A percentile compares a stretch with the other conserved stretches of the same genome.
These are phyloP conservation scores for Aspergillus ochraceus DNA, from an alignment of 2,329 filamentous ascomycete species.

Conservation along the genomic window DNA sequence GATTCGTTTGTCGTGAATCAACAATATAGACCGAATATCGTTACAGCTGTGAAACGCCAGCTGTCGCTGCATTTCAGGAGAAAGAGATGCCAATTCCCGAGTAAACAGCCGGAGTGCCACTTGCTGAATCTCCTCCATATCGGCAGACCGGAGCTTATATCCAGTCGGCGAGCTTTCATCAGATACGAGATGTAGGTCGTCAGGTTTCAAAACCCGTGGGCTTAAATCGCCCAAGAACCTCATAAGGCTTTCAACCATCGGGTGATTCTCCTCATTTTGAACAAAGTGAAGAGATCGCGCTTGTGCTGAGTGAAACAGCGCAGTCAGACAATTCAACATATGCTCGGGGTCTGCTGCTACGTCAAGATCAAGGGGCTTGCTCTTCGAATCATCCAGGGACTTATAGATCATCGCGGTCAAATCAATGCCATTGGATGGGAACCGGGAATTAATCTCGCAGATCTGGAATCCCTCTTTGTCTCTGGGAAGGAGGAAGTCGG, in stretches of 20 bases:
- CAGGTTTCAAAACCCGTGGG: not conserved
- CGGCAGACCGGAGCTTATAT: slow-evolving; percentile 11
- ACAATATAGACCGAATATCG: slow-evolving; percentile 30
- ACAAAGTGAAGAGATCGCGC: slow-evolving; percentile 1
- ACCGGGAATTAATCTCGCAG: slow-evolving; percentile 22
- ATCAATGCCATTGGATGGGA: slow-evolving; percentile 2
- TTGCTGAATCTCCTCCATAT: slow-evolving; percentile 24
- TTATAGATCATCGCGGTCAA: not conserved
- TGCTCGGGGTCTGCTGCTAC: slow-evolving; percentile 5
- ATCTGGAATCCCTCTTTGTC: slow-evolving; percentile 10
- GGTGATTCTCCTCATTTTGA: not conserved
- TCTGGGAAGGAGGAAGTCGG: slow-evolving; percentile 15
- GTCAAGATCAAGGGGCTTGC: not conserved
- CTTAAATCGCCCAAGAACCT: not conserved
- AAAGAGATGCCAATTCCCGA: slow-evolving; percentile 23
- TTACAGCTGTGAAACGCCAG: slow-evolving; percentile 28
- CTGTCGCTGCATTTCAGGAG: slow-evolving; percentile 24
- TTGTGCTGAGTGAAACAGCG: not conserved
- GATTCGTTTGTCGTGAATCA: slow-evolving; percentile 34
- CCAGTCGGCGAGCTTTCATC: not conserved
- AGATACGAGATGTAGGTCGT: not conserved
- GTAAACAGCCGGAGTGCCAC: slow-evolving; percentile 28
- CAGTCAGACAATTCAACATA: not conserved
- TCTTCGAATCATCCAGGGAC: not conserved
- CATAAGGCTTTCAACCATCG: not conserved